Percentiles rank a stretch among this genome's conserved stretches.
Conservation (phyloP, 306 rosid genomes). For the Vigna mungo region DNA sequence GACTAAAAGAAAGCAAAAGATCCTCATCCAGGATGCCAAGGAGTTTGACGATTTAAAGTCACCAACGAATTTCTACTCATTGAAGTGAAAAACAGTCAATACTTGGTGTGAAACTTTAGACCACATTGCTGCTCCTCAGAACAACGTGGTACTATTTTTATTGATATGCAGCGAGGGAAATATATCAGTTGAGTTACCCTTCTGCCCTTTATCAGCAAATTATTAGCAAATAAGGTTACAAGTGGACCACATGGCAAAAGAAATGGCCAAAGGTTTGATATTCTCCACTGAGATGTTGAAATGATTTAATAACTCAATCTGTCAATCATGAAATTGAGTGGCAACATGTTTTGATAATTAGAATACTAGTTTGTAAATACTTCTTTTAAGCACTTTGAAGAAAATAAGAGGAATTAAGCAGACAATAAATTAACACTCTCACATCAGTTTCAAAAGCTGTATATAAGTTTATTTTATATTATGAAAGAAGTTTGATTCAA, state of each 20-base stretch:
- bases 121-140: slow-evolving; percentile 28
- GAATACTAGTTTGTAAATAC: neutral
- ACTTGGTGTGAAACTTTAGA: slow-evolving; percentile 41
- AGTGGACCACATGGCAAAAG: slow-evolving; percentile 41
- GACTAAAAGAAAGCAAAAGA: slow-evolving; percentile 10
- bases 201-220: slow-evolving; percentile 40
- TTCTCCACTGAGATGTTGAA: slow-evolving; percentile 45
- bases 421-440: neutral
- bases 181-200: neutral
- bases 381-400: neutral
- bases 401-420: neutral
- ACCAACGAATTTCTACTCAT: slow-evolving; percentile 13
- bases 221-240: slow-evolving; percentile 31
- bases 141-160: slow-evolving; percentile 1
- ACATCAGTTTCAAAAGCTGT: neutral
- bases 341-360: slow-evolving; percentile 31
- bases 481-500: neutral
- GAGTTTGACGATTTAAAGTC: slow-evolving; percentile 34
- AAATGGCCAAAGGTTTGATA: slow-evolving; percentile 37
- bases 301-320: slow-evolving; percentile 29
- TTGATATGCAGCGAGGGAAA: slow-evolving; percentile 21
- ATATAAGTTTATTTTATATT: neutral
- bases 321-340: slow-evolving; percentile 35
- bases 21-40: slow-evolving; percentile 24
- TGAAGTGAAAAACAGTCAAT: slow-evolving; percentile 29